These are phyloP conservation scores for Zalaria sp. DNA, from an alignment of 2,329 filamentous ascomycete genomes.

Conservation along the genomic window DNA sequence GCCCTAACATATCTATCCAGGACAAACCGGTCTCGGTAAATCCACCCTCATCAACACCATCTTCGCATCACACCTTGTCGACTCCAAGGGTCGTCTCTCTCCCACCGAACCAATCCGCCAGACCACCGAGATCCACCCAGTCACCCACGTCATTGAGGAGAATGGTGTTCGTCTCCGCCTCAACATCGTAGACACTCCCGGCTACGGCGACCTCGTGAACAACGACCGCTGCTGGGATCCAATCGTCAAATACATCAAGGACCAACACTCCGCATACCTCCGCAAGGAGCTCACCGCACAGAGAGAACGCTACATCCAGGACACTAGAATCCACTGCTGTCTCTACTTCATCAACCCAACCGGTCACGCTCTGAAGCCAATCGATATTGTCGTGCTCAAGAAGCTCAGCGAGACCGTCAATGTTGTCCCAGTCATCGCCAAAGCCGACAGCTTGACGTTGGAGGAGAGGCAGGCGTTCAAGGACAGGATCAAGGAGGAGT, in stretches of 20 bases:
- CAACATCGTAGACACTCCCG: constrained; percentile 98
- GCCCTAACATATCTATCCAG: constrained; percentile 32
- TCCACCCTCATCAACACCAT: constrained; percentile 99
- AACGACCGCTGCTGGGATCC: constrained; percentile 99
- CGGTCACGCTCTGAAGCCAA: constrained; percentile 95
- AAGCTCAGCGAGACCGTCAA: constrained; percentile 99
- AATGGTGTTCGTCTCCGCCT: constrained; percentile 93
- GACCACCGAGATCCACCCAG: constrained; percentile 95
- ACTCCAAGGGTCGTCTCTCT: constrained; percentile 88
- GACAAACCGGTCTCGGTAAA: constrained; percentile 96
- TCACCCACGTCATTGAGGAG: constrained; percentile 98
- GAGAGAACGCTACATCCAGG: constrained; percentile 97
- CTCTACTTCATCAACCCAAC: constrained; percentile 99
- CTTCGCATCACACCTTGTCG: constrained; percentile 97
- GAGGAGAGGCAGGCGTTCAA: constrained; percentile 96
- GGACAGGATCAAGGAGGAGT: constrained; percentile 97
- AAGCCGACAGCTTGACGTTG: constrained; percentile 88
- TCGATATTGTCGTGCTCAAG: constrained; percentile 98
- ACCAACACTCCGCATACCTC: constrained; percentile 97
- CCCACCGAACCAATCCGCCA: constrained; percentile 88
- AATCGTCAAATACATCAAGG: constrained; percentile 99
- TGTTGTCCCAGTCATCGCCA: constrained; percentile 96
- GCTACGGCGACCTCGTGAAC: constrained; percentile 97
- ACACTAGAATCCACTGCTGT: constrained; percentile 98
- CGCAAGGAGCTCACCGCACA: constrained; percentile 98